Base-by-base conservation (phyloP, 495 filamentous ascomycete genomes). In the Glonium stellatum region DNA sequence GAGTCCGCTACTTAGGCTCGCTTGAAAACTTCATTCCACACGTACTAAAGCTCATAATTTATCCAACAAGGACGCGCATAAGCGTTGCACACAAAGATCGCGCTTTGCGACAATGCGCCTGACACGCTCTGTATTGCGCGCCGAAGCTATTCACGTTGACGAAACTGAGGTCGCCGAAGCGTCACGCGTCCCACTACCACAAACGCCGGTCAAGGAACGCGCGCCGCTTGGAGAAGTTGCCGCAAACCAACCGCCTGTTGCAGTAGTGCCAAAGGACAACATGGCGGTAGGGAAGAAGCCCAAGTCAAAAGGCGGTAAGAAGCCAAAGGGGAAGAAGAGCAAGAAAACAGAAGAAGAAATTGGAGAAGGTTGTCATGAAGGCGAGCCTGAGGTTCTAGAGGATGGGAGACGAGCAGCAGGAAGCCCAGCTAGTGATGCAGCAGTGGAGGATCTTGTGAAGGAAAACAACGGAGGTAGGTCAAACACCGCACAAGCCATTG, bases 151-250 rank as follows among this genome's bases (percentile, higher is more conserved):
- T 25, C 21, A 31, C 18, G 27, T 15, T 39, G 50, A 18, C 58
- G 56, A 55, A 15, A 42, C 12, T 23, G 57, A 60, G 51, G 50
- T 61, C 21, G 46, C 41, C 35, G 57, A 65, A 53, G 63, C 59
- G 63, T 58, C 58, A 55, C 54, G 47, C 6, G 15, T 19, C 25
- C 15, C 42, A n/a, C 44, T 39, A 27, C 61, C 52, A 19, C 62
- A 18, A 21, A 21, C 55, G 39, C 25, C 39, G 15, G 8, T 23
- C 22, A 56, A 59, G 35, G 59, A 58, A 46, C 66, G 66, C 57
- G 57, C 63, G 47, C 63, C 66, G 51, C 59, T 69, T 50, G 60
- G 59, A 57, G 66, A 66, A 35, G 56, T 69, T 6, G 65, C 62
- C 35, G 47, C 46, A 31, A 69, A 69, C 60, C 46, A 55, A n/a